These are phyloP conservation scores for Metarhizium anisopliae DNA, from an alignment of 2,329 filamentous ascomycete genomes.

Conservation along the genomic window DNA sequence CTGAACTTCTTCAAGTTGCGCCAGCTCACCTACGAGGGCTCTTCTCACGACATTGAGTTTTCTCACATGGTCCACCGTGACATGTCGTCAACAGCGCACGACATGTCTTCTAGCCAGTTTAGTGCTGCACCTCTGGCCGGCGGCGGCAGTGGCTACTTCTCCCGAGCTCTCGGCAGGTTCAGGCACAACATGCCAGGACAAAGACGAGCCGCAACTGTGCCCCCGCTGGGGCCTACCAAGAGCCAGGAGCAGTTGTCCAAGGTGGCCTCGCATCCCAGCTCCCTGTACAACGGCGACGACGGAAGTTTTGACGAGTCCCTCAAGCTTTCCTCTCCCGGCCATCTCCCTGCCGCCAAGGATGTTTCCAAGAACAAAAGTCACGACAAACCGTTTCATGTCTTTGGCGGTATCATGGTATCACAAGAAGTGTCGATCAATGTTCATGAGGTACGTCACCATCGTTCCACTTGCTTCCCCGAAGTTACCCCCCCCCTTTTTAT, in stretches of 20 bases:
- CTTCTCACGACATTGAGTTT: conserved; percentile 46
- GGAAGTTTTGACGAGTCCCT: conserved; percentile 8
- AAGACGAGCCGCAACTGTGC: not conserved
- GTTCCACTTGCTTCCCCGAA: no score
- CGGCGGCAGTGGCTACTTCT: not conserved
- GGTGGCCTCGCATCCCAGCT: conserved; percentile 2
- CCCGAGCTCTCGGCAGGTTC: conserved; percentile 1
- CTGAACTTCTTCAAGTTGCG: conserved; percentile 57
- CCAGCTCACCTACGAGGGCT: conserved; percentile 48
- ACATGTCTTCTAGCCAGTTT: conserved; percentile 9
- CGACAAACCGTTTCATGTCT: conserved; percentile 15
- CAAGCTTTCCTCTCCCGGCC: conserved; percentile 1
- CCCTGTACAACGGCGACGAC: conserved; percentile 4
- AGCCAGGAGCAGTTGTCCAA: conserved; percentile 10
- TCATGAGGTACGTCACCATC: conserved; percentile 10
- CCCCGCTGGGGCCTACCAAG: not conserved
- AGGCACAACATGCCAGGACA: not conserved
- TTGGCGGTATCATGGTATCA: conserved; percentile 53
- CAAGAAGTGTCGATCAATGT: conserved; percentile 51
- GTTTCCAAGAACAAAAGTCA: conserved; percentile 3
- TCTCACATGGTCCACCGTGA: conserved; percentile 52
- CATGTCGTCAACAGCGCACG: conserved; percentile 29
- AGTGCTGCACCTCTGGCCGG: not conserved
- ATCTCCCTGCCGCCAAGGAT: conserved; percentile 12
- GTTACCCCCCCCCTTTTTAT: no score